Base-by-base conservation (phyloP, 2,329 filamentous ascomycete genomes). In the Domatiomyces catenatus region DNA sequence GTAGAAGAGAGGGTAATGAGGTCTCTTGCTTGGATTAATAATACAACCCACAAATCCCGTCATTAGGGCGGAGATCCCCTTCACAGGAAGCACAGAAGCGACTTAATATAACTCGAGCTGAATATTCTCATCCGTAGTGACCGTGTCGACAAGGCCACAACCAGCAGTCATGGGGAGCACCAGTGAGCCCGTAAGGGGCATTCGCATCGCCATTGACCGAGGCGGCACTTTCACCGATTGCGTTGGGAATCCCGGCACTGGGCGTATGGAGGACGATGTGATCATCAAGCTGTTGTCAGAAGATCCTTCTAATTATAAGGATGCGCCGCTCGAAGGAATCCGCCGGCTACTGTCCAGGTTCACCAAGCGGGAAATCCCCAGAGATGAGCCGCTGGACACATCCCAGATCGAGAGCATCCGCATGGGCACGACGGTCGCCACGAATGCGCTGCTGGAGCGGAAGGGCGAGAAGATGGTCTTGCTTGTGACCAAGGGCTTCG, bases 391-490 rank as follows among this genome's bases (percentile, higher is more conserved):
- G 1, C 71, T 94, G 7, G 87, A 94, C 65, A 94, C 88, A 1
- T 78, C 80, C 17, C 70, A 81, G 61, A 93, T 95, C 59, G 86
- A 92, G 59, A 88, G 84, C 50, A 94, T 95, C 64, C 83, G 89
- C 46, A 95, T 95, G 89, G 89, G 89, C 44, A 95, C 89, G 1
- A 95, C 89, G 0, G 88, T 95, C 10, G 89, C 89, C 8, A 95
- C 89, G 0, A 95, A 95, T 65, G 89, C 89, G 0, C 69, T 95
- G 50, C 74, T 95, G 1, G 89, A 95, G 67, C 75, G 89, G 52
- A 94, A 94, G 66, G 89, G 89, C 46, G 88, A 94, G 69, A 80
- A 79, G 59, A 90, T 92, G 62, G 88, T 86, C 12, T 76, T 95
- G 66, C 79, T 94, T 1, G 86, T 93, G 8, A 94, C 86, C 1